phyloP scores from a whole-genome alignment of 306 rosid genomes.

The Citrullus mucosospermus region DNA sequence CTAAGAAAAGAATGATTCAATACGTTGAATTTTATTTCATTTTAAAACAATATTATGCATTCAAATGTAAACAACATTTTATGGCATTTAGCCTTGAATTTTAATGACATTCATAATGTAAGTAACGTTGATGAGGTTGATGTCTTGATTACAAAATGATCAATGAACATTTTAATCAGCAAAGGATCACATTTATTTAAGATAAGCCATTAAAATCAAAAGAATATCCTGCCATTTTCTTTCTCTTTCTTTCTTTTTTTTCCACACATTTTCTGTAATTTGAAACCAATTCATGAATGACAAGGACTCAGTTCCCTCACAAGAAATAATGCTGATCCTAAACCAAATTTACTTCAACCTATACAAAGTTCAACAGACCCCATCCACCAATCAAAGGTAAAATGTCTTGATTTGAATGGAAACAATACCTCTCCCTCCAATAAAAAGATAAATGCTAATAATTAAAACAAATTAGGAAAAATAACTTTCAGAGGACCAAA shows the following conservation, averaged over 20 bases:
- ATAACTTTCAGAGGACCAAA: neutral
- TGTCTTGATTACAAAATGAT: neutral
- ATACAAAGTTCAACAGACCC: neutral
- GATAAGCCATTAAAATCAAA: neutral
- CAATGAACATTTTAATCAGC: neutral
- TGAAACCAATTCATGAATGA: neutral
- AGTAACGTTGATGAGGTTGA: neutral
- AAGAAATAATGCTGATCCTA: neutral
- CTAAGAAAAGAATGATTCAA: too few relatives aligned
- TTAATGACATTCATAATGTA: neutral
- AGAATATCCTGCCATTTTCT: neutral
- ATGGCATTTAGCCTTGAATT: neutral
- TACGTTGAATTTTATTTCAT: too few relatives aligned
- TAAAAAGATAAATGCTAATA: neutral
- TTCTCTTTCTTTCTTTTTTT: neutral
- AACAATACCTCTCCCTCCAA: neutral
- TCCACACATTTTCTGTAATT: neutral
- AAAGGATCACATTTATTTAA: neutral
- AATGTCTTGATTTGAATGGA: neutral
- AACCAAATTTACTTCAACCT: neutral
- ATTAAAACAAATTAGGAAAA: neutral
- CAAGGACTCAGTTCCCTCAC: neutral
- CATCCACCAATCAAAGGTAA: slow-evolving; percentile 5
- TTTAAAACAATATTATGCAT: too few relatives aligned
- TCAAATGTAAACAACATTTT: too few relatives aligned